Conservation (phyloP, 805 yeast genomes). For the Vanderwaltozyma yarrowii region DNA sequence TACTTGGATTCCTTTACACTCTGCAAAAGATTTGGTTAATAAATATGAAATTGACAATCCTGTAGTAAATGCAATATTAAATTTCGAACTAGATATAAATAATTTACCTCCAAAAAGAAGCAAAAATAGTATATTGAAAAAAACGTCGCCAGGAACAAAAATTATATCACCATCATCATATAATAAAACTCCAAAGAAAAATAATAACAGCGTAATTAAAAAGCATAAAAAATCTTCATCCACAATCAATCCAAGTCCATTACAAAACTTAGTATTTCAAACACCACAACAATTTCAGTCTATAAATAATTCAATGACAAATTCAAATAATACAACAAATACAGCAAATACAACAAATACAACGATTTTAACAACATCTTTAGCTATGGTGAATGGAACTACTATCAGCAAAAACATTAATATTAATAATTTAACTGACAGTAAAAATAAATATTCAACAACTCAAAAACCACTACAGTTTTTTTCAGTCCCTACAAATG, state of each 20-base stretch:
- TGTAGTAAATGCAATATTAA: constrained; percentile 41
- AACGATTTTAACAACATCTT: not conserved
- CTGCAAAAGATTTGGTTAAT: constrained; percentile 49
- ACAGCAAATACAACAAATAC: constrained; percentile 7
- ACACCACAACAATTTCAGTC: constrained; percentile 20
- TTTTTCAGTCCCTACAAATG: constrained; percentile 19
- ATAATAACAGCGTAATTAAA: constrained; percentile 1
- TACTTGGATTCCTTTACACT: constrained; percentile 69
- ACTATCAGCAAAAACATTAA: too few species aligned
- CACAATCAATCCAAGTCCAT: constrained; percentile 23
- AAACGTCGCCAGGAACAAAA: constrained; percentile 21
- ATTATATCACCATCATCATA: constrained; percentile 27
- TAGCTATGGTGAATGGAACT: not conserved
- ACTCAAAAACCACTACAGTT: constrained; percentile 27
- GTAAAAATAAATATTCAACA: constrained; percentile 11
- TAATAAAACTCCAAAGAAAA: constrained; percentile 25
- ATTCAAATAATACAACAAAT: not conserved
- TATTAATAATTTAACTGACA: too few species aligned
- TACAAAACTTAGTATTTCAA: constrained; percentile 23
- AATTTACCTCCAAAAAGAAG: constrained; percentile 35
- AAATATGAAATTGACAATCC: constrained; percentile 41
- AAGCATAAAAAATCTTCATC: not conserved
- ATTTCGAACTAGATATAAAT: constrained; percentile 40
- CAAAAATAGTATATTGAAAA: constrained; percentile 26
- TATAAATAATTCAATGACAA: not conserved